A percentile compares a stretch with the other conserved stretches of the same genome.
Evolutionary conservation across 129 eudicot species (phyloP).

Genomic region (Escallonia herrerae): DNA sequence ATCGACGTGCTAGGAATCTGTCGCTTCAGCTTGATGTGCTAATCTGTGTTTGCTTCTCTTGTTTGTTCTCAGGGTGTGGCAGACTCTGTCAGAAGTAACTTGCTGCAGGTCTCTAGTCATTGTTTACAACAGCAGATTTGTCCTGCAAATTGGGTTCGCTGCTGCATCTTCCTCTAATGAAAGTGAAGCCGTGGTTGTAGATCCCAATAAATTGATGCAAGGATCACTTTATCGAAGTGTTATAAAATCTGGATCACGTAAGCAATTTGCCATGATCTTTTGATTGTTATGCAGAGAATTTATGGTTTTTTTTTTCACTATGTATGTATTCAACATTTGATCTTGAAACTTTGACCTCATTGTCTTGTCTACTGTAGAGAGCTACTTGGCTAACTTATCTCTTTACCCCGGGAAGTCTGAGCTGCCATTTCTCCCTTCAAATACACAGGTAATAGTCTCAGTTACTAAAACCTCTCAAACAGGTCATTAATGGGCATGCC

Average conservation of each 20-base stretch:
- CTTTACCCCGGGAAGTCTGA: constrained; percentile 93
- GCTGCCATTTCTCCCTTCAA: constrained; percentile 87
- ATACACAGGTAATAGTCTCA: constrained; percentile 62
- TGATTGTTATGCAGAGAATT: not conserved
- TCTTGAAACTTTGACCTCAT: not conserved
- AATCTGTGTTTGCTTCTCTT: not conserved
- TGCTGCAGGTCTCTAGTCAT: constrained; percentile 88
- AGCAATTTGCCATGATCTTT: constrained; percentile 16
- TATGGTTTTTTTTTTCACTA: not conserved
- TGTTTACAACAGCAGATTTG: constrained; percentile 60
- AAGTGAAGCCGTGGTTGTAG: constrained; percentile 49
- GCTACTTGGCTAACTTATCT: constrained; percentile 89
- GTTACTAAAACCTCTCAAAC: constrained; percentile 1
- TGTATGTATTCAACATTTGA: not conserved
- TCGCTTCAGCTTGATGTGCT: not conserved
- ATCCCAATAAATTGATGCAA: constrained; percentile 54
- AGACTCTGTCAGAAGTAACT: constrained; percentile 61
- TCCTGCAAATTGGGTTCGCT: constrained; percentile 77
- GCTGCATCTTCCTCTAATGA: constrained; percentile 44
- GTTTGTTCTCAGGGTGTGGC: constrained; percentile 70
- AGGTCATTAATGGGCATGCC: not conserved
- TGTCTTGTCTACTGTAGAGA: constrained; percentile 37
- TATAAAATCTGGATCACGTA: constrained; percentile 78
- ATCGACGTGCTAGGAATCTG: not conserved
- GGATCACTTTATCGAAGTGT: constrained; percentile 71